phyloP scores from a whole-genome alignment of 441 rosid genomes.

The Gossypium gossypioides region DNA sequence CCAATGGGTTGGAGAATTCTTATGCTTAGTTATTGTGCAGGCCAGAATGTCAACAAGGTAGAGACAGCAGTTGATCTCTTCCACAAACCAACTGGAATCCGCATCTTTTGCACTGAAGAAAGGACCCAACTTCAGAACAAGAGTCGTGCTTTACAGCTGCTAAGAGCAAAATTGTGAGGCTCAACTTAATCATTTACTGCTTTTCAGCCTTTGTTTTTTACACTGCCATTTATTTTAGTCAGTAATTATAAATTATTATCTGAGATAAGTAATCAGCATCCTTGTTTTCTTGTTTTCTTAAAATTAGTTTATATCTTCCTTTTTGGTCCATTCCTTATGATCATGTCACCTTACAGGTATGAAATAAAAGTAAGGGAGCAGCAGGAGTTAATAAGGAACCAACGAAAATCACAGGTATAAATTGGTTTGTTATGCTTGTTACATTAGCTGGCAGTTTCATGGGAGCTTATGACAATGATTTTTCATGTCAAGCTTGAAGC shows the following conservation, averaged over 20 bases:
- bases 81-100: conserved; percentile 87
- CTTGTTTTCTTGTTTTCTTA: conserved; percentile 2
- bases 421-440: not conserved
- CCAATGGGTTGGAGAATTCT: not conserved
- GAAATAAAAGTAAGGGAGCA: conserved; percentile 90
- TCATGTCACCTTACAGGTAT: conserved; percentile 40
- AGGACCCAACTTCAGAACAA: conserved; percentile 75
- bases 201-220: not conserved
- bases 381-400: conserved; percentile 61
- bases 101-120: conserved; percentile 90
- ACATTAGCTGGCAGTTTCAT: not conserved
- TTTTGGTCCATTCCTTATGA: conserved; percentile 17
- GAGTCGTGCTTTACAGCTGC: conserved; percentile 71
- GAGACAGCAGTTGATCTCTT: conserved; percentile 90
- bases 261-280: not conserved
- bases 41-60: conserved; percentile 93
- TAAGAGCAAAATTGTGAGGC: conserved; percentile 81
- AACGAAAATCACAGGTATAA: conserved; percentile 63
- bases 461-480: not conserved
- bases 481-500: not conserved
- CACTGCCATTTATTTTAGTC: not conserved
- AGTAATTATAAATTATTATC: not conserved
- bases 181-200: conserved; percentile 5
- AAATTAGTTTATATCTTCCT: not conserved
- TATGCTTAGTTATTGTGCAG: conserved; percentile 35